Evolutionary conservation across 345 rosid species (phyloP), one percentile per base, ranked within the genome.

Genomic region (Euphorbia peplus): DNA sequence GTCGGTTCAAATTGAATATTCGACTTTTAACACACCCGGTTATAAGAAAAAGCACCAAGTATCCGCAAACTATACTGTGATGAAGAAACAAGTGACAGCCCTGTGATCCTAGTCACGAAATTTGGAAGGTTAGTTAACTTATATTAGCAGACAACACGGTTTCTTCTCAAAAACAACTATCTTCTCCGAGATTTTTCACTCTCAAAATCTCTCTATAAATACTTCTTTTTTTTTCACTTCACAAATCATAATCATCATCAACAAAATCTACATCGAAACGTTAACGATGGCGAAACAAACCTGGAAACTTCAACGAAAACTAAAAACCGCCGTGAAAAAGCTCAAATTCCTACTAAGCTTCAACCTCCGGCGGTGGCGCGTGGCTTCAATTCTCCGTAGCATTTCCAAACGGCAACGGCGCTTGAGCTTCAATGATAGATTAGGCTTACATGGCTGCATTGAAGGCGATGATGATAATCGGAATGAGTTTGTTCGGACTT

Each of bases 281-380:
- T n/a, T 1, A 50, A 35, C n/a, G 12, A 78, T 74, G 78, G 73
- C 61, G 4, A 58, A 50, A 47, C 60, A 29, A 48, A 58, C 44
- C 9, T 47, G 68, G 72, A 61, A 57, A 11, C 24, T 75, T 16
- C 19, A 70, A 25, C 50, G 56, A 19, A 68, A n/a, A 41, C 25
- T 82, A 2, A 82, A 76, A 72, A 76, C 42, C 24, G 75, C 76
- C 16, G 48, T 78, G 64, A 76, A 73, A 75, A 76, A 71, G 60
- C 4, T 78, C 1, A 70, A 61, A 22, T 70, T 67, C 11, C 29
- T 81, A 0, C 41, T 76, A 11, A 12, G 66, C 6, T 64, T 78
- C 35, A 66, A 54, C 60, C 14, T 3, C 7, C 50, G 52, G 29
- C 59, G 56, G 52, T 71, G 85, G 82, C 75, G 72, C 47, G 18